Base-by-base conservation (phyloP, 2,329 filamentous ascomycete species). In the Nothopassalora personata region DNA sequence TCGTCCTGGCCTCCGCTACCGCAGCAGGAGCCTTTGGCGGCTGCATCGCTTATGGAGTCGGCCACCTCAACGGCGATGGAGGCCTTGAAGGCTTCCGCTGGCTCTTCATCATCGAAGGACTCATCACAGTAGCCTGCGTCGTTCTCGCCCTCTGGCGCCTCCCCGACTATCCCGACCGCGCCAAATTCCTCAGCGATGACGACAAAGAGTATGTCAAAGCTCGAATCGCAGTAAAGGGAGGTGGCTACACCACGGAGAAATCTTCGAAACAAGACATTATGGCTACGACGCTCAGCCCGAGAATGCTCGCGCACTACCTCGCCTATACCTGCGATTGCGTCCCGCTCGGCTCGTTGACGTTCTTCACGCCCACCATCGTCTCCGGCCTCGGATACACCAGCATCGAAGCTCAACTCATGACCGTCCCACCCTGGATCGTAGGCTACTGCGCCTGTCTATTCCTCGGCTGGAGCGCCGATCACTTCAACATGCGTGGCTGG, bases 1-100 rank as follows among this genome's bases (percentile, higher is more conserved):
- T 81, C 60, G 76, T 79, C 67, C 72, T 82, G 53, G 81, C 67
- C 70, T 84, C 75, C 73, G 85, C 72, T n/a, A 83, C 82, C 71
- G 80, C 77, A 64, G 81, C 72, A 63, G 79, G 73, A 34, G 80
- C 79, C 0, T 83, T 84, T 65, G 80, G 81, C 4, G 81, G 81
- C 2, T 75, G 80, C 7, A 78, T 78, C 66, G 84, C 83, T 1
- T 85, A 81, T 57, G 81, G 79, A 90, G 2, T 90, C 88, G 70
- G 85, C 85, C 58, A 85, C 53, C 73, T 76, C 60, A 73, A 75
- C 60, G 71, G 73, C 8, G 65, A 68, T 9, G 71, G 67, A 4
- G 73, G 72, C 2, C 68, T 77, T 1, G 69, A 73, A 45, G 78
- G 75, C 4, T 80, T 77, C 72, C 69, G 77, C 54, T 81, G 78